phyloP scores from a whole-genome alignment of 805 yeast species.

The Lipomyces yamanashiensis region DNA sequence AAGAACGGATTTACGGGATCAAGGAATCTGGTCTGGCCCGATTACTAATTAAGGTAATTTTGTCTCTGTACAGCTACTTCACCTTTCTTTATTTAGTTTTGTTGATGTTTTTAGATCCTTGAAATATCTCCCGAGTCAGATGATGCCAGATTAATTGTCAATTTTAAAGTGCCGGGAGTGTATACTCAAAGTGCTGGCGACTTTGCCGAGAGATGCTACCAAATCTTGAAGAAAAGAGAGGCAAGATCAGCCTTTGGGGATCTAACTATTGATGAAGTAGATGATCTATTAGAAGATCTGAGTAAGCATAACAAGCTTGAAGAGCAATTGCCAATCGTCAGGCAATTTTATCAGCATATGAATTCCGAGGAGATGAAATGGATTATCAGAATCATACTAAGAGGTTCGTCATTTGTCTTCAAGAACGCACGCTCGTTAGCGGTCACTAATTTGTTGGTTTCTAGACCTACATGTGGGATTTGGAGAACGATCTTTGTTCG shows the following conservation, averaged over 20 bases:
- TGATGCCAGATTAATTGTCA: slow-evolving; percentile 57
- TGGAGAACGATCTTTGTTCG: slow-evolving; percentile 62
- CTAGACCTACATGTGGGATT: slow-evolving; percentile 52
- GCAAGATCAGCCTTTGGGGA: slow-evolving; percentile 46
- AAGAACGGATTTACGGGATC: slow-evolving; percentile 59
- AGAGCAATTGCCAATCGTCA: slow-evolving; percentile 53
- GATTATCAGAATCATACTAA: slow-evolving; percentile 68
- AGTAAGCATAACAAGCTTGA: slow-evolving; percentile 43
- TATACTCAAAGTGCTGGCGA: slow-evolving; percentile 51
- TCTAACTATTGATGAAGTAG: slow-evolving; percentile 56
- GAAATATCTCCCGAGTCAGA: slow-evolving; percentile 63
- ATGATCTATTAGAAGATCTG: slow-evolving; percentile 53
- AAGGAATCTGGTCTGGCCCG: slow-evolving; percentile 66
- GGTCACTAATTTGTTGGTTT: neutral
- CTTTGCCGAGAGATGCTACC: slow-evolving; percentile 56
- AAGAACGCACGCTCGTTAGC: slow-evolving; percentile 6
- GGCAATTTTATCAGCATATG: slow-evolving; percentile 58
- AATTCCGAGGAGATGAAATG: slow-evolving; percentile 67
- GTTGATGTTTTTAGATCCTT: slow-evolving; percentile 48
- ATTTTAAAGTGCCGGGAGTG: slow-evolving; percentile 51
- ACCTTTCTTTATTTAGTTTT: neutral
- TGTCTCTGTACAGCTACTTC: neutral
- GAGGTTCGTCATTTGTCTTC: slow-evolving; percentile 52
- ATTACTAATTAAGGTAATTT: slow-evolving; percentile 46
- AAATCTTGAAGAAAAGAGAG: slow-evolving; percentile 57